Evolutionary conservation across 1,139 yeast species (phyloP).

Genomic region (Pneumocystis murina): DNA sequence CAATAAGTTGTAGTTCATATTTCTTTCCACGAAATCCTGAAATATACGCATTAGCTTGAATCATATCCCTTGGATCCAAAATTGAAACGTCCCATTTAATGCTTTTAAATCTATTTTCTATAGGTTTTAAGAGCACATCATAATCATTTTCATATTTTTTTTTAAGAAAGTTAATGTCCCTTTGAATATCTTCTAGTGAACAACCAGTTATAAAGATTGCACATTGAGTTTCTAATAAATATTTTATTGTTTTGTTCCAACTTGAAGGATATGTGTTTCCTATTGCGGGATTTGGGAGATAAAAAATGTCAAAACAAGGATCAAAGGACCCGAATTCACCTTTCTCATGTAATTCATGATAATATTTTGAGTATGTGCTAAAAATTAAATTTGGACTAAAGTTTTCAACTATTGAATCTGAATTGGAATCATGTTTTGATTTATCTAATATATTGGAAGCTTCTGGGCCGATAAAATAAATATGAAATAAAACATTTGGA

Average conservation of each 20-base stretch:
- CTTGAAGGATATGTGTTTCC: constrained; percentile 69
- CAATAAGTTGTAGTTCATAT: constrained; percentile 49
- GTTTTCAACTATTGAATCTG: constrained; percentile 52
- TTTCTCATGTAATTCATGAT: constrained; percentile 76
- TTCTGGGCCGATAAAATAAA: constrained; percentile 92
- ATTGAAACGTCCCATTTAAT: constrained; percentile 92
- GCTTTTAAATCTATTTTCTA: constrained; percentile 60
- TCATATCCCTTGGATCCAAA: constrained; percentile 77
- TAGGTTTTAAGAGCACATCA: constrained; percentile 66
- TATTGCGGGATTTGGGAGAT: constrained; percentile 89
- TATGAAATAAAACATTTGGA: constrained; percentile 68
- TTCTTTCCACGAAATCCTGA: constrained; percentile 93
- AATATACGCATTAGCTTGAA: constrained; percentile 75
- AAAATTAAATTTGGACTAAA: constrained; percentile 62
- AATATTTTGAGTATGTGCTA: constrained; percentile 75
- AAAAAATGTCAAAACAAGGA: constrained; percentile 84
- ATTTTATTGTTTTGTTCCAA: constrained; percentile 75
- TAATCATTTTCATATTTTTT: constrained; percentile 55
- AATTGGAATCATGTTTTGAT: constrained; percentile 30
- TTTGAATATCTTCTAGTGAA: constrained; percentile 53
- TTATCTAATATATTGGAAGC: constrained; percentile 48
- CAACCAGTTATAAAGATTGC: constrained; percentile 82
- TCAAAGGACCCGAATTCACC: constrained; percentile 96
- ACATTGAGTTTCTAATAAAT: constrained; percentile 81
- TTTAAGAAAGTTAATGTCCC: constrained; percentile 60